Conservation (phyloP, 78 protist genomes). For the Cavenderia fasciculata region DNA sequence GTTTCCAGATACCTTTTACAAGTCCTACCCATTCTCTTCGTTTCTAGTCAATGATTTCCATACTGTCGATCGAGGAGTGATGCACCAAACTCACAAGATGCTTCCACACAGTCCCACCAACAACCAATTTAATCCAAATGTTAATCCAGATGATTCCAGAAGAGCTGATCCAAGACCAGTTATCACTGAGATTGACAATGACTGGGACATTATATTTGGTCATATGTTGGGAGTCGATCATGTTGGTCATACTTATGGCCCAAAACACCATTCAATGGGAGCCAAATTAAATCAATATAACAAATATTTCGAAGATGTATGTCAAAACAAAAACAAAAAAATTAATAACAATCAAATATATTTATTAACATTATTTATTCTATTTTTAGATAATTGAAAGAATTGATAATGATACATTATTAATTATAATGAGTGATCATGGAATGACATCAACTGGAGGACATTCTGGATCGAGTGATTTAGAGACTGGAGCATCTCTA, state of each 20-base stretch:
- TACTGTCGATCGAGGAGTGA: not conserved
- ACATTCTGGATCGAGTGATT: constrained; percentile 84
- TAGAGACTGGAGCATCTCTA: constrained; percentile 71
- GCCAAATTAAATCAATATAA: not conserved
- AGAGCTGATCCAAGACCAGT: no score
- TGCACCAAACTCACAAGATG: not conserved
- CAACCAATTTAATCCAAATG: no score
- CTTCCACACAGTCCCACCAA: not conserved
- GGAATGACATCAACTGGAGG: constrained; percentile 93
- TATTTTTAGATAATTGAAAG: constrained; percentile 29
- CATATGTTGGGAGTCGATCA: not conserved
- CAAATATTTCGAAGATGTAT: no score
- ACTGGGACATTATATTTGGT: not conserved
- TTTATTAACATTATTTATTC: no score
- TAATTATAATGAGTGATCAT: constrained; percentile 95
- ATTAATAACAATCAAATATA: no score
- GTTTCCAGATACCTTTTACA: not conserved
- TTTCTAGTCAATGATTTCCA: not conserved
- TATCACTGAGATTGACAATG: no score
- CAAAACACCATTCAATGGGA: not conserved
- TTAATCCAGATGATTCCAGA: no score
- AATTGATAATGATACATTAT: constrained; percentile 73
- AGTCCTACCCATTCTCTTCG: not conserved
- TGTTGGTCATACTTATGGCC: not conserved
- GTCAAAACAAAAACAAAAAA: no score